phyloP scores from a whole-genome alignment of 148 eudicot genomes.

The Chenopodium formosanum region DNA sequence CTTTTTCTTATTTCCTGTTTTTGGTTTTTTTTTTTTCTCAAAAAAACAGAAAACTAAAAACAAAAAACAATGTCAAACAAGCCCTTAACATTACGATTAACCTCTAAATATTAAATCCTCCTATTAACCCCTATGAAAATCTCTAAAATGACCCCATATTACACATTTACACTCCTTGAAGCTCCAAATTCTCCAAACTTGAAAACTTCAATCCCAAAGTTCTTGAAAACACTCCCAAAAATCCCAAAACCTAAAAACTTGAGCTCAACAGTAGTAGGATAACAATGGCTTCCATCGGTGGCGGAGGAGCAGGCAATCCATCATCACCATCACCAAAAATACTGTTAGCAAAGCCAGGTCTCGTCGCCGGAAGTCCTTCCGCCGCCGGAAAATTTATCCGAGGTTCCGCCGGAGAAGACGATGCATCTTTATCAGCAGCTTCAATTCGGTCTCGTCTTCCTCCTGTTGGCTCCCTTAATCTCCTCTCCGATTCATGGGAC shows the following conservation, averaged over 20 bases:
- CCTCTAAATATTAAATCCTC: no score
- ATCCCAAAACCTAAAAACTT: background rate
- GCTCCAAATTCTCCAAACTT: no score
- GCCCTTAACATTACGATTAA: no score
- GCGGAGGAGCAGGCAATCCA: conserved; percentile 25
- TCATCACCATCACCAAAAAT: conserved; percentile 53
- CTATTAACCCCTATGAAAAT: no score
- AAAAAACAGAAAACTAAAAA: no score
- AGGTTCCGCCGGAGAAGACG: conserved; percentile 50
- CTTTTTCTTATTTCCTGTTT: no score
- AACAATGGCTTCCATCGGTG: conserved; percentile 39
- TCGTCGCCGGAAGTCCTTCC: conserved; percentile 31
- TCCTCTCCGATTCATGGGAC: conserved; percentile 83
- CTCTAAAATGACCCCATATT: no score
- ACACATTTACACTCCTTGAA: no score
- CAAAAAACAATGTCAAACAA: no score
- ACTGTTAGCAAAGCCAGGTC: conserved; percentile 71
- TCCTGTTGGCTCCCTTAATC: conserved; percentile 71
- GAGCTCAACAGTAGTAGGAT: background rate
- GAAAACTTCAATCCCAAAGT: no score
- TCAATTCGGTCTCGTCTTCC: conserved; percentile 73
- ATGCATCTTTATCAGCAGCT: conserved; percentile 24
- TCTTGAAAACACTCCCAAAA: background rate
- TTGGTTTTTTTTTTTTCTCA: no score
- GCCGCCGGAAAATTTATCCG: conserved; percentile 52